Evolutionary conservation across 2,329 filamentous ascomycete species (phyloP).

Genomic region (Emydomyces testavorans): DNA sequence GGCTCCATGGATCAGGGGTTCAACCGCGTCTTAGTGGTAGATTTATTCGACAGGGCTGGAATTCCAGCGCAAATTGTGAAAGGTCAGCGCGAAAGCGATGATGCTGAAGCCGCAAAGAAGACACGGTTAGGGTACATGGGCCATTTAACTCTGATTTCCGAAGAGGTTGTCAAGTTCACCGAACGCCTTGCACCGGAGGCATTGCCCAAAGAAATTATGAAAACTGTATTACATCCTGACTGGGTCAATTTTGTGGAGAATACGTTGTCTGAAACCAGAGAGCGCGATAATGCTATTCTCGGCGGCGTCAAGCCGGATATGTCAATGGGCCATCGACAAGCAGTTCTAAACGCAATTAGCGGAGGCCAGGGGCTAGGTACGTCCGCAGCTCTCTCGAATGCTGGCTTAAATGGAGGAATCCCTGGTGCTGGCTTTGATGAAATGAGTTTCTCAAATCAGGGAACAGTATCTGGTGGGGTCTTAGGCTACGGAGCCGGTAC

Average conservation of each 20-base stretch:
- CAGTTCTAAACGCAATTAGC: slow-evolving; percentile 50
- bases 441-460: slow-evolving; percentile 57
- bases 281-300: slow-evolving; percentile 95
- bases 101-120: slow-evolving; percentile 68
- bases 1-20: slow-evolving; percentile 93
- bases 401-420: slow-evolving; percentile 60
- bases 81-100: slow-evolving; percentile 76
- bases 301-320: slow-evolving; percentile 89
- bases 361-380: slow-evolving; percentile 45
- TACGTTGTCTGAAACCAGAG: slow-evolving; percentile 80
- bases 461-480: slow-evolving; percentile 55
- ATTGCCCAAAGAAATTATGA: slow-evolving; percentile 69
- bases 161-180: slow-evolving; percentile 97
- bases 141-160: slow-evolving; percentile 88
- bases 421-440: slow-evolving; percentile 36
- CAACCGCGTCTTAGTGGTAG: slow-evolving; percentile 79
- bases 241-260: slow-evolving; percentile 96
- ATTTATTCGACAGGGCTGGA: slow-evolving; percentile 81
- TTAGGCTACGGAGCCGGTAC: slow-evolving; percentile 59
- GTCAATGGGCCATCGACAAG: slow-evolving; percentile 64
- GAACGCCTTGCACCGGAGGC: slow-evolving; percentile 84
- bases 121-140: slow-evolving; percentile 98
- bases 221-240: slow-evolving; percentile 75
- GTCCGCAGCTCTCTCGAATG: slow-evolving; percentile 65
- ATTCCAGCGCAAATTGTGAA: slow-evolving; percentile 87